phyloP scores from a whole-genome alignment of 495 filamentous ascomycete genomes.

The Penicillium bovifimosum region DNA sequence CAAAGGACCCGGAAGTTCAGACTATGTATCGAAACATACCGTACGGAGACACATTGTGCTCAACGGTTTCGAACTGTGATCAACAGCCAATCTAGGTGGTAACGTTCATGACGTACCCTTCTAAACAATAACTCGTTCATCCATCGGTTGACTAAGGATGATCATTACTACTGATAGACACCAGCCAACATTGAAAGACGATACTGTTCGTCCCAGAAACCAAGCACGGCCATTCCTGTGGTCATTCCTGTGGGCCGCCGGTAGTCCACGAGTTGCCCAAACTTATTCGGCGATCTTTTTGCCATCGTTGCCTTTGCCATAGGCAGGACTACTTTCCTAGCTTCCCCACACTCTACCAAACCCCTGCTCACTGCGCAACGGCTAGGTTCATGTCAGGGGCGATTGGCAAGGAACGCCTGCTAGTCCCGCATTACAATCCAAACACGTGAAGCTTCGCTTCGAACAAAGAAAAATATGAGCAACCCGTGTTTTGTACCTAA shows the following conservation, averaged over 20 bases:
- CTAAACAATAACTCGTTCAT: background rate
- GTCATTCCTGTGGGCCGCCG: background rate
- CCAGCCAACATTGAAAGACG: background rate
- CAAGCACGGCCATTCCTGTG: background rate
- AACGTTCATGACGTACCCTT: background rate
- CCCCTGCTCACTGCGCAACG: constrained; percentile 1
- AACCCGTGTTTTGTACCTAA: background rate
- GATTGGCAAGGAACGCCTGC: background rate
- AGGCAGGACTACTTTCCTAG: background rate
- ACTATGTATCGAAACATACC: background rate
- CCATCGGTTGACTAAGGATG: background rate
- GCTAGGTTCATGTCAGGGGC: constrained; percentile 1
- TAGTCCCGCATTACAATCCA: constrained; percentile 18
- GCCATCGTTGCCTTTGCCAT: background rate
- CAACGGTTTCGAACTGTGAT: background rate
- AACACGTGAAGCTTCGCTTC: constrained; percentile 18
- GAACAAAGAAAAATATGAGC: background rate
- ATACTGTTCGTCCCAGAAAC: background rate
- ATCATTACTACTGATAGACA: background rate
- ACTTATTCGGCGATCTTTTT: background rate
- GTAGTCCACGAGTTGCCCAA: background rate
- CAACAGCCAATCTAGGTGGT: background rate
- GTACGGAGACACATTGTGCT: too few relatives aligned
- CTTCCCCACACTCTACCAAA: constrained; percentile 2
- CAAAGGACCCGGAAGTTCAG: background rate